phyloP scores from a whole-genome alignment of 2,329 filamentous ascomycete genomes.

The Colletotrichum kahawae region DNA sequence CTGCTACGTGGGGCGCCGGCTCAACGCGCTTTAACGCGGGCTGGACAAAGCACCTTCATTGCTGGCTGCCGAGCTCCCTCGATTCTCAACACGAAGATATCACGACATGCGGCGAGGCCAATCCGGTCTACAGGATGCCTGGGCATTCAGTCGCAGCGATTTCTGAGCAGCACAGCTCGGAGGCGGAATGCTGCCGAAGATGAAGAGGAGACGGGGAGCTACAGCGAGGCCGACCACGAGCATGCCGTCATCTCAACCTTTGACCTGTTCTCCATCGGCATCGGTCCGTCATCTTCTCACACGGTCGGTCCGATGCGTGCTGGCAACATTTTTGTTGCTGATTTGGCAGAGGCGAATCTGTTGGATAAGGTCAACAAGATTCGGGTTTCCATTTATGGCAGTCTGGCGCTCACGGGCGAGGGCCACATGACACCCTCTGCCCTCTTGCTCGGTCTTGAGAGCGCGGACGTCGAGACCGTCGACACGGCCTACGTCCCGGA shows the following conservation, averaged over 20 bases:
- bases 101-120: neutral
- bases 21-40: conserved; percentile 20
- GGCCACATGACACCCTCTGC: conserved; percentile 58
- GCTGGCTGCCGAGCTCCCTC: neutral
- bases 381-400: conserved; percentile 53
- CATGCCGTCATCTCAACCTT: conserved; percentile 58
- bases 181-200: conserved; percentile 27
- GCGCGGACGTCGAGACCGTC: conserved; percentile 53
- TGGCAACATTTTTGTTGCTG: conserved; percentile 55
- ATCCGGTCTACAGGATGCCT: neutral
- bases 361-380: conserved; percentile 51
- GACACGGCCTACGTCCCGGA: conserved; percentile 52
- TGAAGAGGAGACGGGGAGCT: conserved; percentile 42
- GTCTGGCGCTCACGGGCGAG: conserved; percentile 54
- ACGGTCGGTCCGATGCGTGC: conserved; percentile 58
- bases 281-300: conserved; percentile 56
- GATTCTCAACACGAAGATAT: neutral
- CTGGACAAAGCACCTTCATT: neutral
- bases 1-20: conserved; percentile 16
- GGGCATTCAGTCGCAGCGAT: neutral
- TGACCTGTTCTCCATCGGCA: conserved; percentile 57
- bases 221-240: conserved; percentile 54
- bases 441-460: conserved; percentile 53
- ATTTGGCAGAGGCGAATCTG: conserved; percentile 49
- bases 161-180: conserved; percentile 4